These are phyloP conservation scores for Chrysanthemum makinoi DNA, from an alignment of 129 eudicot species.

Conservation along the genomic window DNA sequence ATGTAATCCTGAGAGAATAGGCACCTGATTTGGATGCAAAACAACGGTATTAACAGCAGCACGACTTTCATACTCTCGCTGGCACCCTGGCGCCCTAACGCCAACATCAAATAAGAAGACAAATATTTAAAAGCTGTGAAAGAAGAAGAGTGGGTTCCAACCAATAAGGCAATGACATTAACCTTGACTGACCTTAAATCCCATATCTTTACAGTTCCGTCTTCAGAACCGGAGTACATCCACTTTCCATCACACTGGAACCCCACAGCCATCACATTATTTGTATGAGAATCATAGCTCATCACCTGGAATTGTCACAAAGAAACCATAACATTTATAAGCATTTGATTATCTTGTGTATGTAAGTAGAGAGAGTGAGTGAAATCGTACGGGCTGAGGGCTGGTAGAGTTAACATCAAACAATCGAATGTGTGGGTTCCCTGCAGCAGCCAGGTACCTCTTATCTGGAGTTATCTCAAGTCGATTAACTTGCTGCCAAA, in stretches of 20 bases:
- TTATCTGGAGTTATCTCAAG: conserved; percentile 98
- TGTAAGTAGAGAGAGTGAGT: neutral
- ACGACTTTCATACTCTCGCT: conserved; percentile 98
- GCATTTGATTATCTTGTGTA: conserved; percentile 2
- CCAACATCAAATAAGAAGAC: conserved; percentile 16
- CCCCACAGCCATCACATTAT: conserved; percentile 97
- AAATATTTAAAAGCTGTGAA: neutral
- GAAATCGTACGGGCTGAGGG: conserved; percentile 70
- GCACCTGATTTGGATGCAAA: conserved; percentile 99
- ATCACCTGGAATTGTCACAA: conserved; percentile 55
- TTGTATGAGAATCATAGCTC: conserved; percentile 98
- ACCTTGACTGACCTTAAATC: conserved; percentile 68
- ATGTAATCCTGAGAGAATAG: neutral
- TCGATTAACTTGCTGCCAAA: conserved; percentile 84
- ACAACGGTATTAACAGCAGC: conserved; percentile 99
- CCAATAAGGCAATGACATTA: neutral
- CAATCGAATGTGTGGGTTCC: conserved; percentile 89
- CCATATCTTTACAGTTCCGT: conserved; percentile 98
- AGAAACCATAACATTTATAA: neutral
- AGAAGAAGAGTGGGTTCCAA: neutral
- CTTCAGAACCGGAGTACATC: conserved; percentile 99
- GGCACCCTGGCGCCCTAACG: conserved; percentile 93
- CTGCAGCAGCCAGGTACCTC: conserved; percentile 88
- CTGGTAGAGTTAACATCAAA: conserved; percentile 87
- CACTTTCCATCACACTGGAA: conserved; percentile 93